These are phyloP conservation scores for Nymphaea colorata DNA, from an alignment of 164 flowering plant genomes.

Conservation along the genomic window DNA sequence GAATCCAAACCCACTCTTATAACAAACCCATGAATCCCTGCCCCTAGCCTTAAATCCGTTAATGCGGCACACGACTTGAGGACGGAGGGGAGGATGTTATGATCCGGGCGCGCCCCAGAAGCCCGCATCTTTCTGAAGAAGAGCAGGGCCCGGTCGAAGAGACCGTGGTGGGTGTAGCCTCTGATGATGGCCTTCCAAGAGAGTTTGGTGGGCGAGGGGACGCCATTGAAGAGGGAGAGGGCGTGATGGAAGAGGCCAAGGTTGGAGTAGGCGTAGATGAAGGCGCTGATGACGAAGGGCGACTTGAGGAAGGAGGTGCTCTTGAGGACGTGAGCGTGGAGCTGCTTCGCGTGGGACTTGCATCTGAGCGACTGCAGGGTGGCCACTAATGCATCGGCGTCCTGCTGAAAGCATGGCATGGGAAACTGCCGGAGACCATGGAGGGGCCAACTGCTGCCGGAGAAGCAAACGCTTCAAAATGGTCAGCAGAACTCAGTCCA, in stretches of 20 bases:
- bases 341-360: conserved; percentile 47
- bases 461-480: no score
- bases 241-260: conserved; percentile 41
- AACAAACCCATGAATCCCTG: conserved; percentile 56
- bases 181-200: conserved; percentile 69
- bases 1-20: conserved; percentile 46
- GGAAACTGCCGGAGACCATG: no score
- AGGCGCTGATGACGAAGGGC: conserved; percentile 8
- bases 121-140: conserved; percentile 44
- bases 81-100: conserved; percentile 64
- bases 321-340: conserved; percentile 64
- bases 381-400: no score
- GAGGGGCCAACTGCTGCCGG: no score
- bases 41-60: conserved; percentile 46
- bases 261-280: conserved; percentile 56
- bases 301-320: conserved; percentile 6
- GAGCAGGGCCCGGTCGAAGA: conserved; percentile 23
- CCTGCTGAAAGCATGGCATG: no score
- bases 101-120: conserved; percentile 48
- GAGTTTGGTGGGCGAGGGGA: conserved; percentile 29
- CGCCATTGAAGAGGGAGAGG: conserved; percentile 26
- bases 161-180: conserved; percentile 47
- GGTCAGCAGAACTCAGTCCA: no score
- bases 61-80: conserved; percentile 48
- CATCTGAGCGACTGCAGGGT: conserved; percentile 17